Evolutionary conservation across 805 yeast species (phyloP).

Genomic region (Wickerhamiella sorbophila): DNA sequence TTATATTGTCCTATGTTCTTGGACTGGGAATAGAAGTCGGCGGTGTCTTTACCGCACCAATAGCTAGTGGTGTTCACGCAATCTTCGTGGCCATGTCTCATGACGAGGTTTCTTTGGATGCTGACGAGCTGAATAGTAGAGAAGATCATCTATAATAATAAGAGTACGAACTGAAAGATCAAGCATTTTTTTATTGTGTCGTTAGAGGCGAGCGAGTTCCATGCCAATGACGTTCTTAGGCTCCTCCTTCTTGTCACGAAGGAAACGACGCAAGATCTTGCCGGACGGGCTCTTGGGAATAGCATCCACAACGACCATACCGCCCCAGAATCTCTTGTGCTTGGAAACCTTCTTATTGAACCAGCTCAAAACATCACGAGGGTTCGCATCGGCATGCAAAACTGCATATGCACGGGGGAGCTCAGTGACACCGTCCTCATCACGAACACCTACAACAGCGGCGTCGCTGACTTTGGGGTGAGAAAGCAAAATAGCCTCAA

Average conservation of each 20-base stretch:
- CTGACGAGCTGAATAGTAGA: too few relatives aligned
- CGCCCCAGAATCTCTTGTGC: conserved; percentile 30
- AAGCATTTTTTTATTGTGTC: too few relatives aligned
- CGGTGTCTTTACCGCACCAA: conserved; percentile 54
- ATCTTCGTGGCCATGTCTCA: conserved; percentile 49
- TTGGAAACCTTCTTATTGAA: conserved; percentile 25
- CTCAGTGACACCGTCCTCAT: conserved; percentile 72
- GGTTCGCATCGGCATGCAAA: conserved; percentile 14
- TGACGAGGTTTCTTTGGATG: neutral
- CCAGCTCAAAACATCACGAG: conserved; percentile 22
- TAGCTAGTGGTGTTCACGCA: conserved; percentile 70
- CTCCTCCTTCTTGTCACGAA: conserved; percentile 40
- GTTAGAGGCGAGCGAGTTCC: conserved; percentile 12
- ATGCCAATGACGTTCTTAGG: conserved; percentile 13
- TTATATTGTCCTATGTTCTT: conserved; percentile 54
- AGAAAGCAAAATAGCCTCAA: conserved; percentile 67
- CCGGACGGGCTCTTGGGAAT: conserved; percentile 93
- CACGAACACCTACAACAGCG: conserved; percentile 66
- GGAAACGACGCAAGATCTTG: conserved; percentile 80
- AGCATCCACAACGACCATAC: conserved; percentile 56
- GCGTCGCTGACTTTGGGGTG: conserved; percentile 70
- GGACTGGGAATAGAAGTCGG: conserved; percentile 64
- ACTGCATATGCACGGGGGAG: conserved; percentile 29
- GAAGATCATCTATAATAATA: too few relatives aligned
- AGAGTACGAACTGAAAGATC: too few relatives aligned